A percentile compares a stretch with the other conserved stretches of the same genome.
Evolutionary conservation across 1,284 basidiomycete genomes (phyloP).

Genomic region (Stereum hirsutum): DNA sequence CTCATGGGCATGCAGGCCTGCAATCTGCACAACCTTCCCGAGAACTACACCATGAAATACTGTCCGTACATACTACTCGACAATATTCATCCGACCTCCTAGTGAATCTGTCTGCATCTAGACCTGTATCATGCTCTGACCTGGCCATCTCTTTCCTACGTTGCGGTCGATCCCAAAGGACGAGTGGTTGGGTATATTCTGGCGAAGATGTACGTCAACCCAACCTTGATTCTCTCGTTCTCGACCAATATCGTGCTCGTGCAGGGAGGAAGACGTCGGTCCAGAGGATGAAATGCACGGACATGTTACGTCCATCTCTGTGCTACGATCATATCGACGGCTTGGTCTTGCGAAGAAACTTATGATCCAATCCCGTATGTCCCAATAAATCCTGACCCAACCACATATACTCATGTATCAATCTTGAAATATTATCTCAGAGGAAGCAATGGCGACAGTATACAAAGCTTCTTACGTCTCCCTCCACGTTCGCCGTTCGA

Average conservation of each 20-base stretch:
- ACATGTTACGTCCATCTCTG: slow-evolving; percentile 89
- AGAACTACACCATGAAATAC: slow-evolving; percentile 83
- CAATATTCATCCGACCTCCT: no score
- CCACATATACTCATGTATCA: slow-evolving; percentile 2
- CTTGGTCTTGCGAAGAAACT: slow-evolving; percentile 82
- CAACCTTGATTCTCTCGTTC: slow-evolving; percentile 2
- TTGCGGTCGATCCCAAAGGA: slow-evolving; percentile 86
- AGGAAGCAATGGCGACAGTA: slow-evolving; percentile 80
- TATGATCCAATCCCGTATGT: slow-evolving; percentile 79
- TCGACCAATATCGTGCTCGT: slow-evolving; percentile 6
- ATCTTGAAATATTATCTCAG: slow-evolving; percentile 27
- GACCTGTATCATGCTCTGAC: slow-evolving; percentile 86
- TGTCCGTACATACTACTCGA: slow-evolving; percentile 56
- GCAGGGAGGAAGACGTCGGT: slow-evolving; percentile 64
- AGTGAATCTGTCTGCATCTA: slow-evolving; percentile 29
- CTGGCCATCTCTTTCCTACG: slow-evolving; percentile 93
- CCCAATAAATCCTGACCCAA: no score
- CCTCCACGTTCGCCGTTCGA: slow-evolving; percentile 82
- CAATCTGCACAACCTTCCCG: slow-evolving; percentile 81
- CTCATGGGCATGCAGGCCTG: slow-evolving; percentile 88
- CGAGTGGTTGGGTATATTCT: slow-evolving; percentile 92
- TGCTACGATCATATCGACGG: slow-evolving; percentile 77
- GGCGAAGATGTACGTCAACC: slow-evolving; percentile 80
- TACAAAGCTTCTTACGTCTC: slow-evolving; percentile 75
- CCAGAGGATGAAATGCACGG: slow-evolving; percentile 64